Percentiles rank a stretch among this genome's conserved stretches.
Evolutionary conservation across 2,329 filamentous ascomycete genomes (phyloP).

Genomic region (Raffaelea deltoideospora): DNA sequence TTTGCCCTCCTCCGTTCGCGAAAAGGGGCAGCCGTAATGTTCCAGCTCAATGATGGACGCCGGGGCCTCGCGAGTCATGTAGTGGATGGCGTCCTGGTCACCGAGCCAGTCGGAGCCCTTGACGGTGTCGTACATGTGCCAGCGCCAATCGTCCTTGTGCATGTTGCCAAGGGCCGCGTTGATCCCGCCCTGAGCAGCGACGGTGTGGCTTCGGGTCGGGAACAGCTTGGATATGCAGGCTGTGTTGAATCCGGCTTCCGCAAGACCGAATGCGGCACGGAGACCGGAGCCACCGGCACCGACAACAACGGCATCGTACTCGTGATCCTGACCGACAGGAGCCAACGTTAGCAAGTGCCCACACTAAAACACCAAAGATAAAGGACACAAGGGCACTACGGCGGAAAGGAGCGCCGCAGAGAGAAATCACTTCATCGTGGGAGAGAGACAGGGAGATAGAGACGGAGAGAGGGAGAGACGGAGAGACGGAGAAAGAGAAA

Average conservation of each 20-base stretch:
- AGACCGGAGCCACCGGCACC: constrained; percentile 71
- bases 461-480: no score
- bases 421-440: no score
- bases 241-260: constrained; percentile 80
- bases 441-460: no score
- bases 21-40: constrained; percentile 95
- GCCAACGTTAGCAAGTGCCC: neutral
- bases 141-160: constrained; percentile 97
- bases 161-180: constrained; percentile 86
- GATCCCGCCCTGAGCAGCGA: constrained; percentile 71
- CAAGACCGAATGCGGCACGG: constrained; percentile 71
- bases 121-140: constrained; percentile 99
- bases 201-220: constrained; percentile 72
- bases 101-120: constrained; percentile 97
- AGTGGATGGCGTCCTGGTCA: constrained; percentile 95
- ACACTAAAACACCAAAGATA: neutral
- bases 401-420: no score
- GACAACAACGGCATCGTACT: constrained; percentile 95
- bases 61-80: constrained; percentile 93
- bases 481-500: no score
- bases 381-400: neutral
- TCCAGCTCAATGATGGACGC: constrained; percentile 87
- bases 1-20: constrained; percentile 86
- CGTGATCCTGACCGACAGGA: constrained; percentile 54
- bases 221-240: constrained; percentile 80